phyloP scores from a whole-genome alignment of 83 land plant species.

The Picea abies region DNA sequence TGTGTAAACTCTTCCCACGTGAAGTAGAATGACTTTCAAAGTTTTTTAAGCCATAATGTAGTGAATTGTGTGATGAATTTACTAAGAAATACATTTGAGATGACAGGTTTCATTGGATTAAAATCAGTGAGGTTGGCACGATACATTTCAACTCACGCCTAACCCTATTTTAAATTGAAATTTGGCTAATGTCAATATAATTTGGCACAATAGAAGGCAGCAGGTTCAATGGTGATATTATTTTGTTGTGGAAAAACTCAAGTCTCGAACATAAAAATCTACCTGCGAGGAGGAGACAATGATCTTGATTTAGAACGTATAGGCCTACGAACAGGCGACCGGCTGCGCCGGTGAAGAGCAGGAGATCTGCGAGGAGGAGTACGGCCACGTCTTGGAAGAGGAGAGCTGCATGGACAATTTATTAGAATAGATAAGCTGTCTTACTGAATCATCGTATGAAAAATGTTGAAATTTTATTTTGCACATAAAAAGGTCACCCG shows the following conservation, averaged over 20 bases:
- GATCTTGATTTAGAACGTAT: slow-evolving; percentile 65
- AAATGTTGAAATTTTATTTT: neutral
- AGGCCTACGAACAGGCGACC: slow-evolving; percentile 73
- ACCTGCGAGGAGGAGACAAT: slow-evolving; percentile 61
- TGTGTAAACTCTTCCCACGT: neutral
- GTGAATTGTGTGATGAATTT: too few relatives aligned
- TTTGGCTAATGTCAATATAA: neutral
- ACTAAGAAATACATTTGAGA: too few relatives aligned
- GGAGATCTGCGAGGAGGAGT: slow-evolving; percentile 81
- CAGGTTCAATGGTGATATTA: neutral
- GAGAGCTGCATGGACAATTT: slow-evolving; percentile 19
- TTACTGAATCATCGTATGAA: neutral
- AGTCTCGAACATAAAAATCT: neutral
- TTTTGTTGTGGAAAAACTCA: neutral
- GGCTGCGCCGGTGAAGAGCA: slow-evolving; percentile 55
- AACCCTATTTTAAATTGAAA: too few relatives aligned
- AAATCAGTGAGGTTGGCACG: neutral
- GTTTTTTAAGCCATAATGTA: neutral
- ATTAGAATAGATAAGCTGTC: neutral
- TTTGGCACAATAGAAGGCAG: neutral
- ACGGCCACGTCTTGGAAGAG: slow-evolving; percentile 71
- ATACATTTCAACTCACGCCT: neutral
- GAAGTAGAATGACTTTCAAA: neutral
- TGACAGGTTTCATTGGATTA: neutral
- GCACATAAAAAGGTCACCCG: neutral